These are phyloP conservation scores for Escallonia herrerae DNA, from an alignment of 129 eudicot species.

Conservation along the genomic window DNA sequence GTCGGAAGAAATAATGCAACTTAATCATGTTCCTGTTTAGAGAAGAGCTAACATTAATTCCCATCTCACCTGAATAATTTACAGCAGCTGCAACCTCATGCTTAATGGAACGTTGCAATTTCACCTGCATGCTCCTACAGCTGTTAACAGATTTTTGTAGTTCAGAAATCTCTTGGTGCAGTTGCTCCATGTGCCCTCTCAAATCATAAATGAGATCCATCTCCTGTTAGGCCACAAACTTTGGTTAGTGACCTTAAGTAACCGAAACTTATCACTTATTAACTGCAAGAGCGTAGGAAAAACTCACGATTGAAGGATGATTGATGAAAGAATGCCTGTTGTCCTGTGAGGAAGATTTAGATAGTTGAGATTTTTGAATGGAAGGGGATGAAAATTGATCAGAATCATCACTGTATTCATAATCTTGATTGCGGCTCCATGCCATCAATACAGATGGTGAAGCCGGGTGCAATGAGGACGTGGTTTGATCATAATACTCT, in stretches of 20 bases:
- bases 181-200: conserved; percentile 76
- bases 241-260: background rate
- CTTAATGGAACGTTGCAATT: conserved; percentile 52
- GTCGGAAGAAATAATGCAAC: background rate
- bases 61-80: conserved; percentile 26
- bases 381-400: conserved; percentile 38
- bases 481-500: conserved; percentile 29
- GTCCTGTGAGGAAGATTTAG: conserved; percentile 20
- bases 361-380: conserved; percentile 23
- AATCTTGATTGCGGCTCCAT: conserved; percentile 23
- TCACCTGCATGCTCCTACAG: conserved; percentile 61
- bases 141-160: conserved; percentile 55
- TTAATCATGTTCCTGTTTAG: too few species aligned
- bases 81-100: conserved; percentile 25
- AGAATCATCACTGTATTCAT: conserved; percentile 29
- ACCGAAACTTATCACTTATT: background rate
- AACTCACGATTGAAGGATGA: conserved; percentile 47
- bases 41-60: background rate
- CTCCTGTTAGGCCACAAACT: conserved; percentile 42
- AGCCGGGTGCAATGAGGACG: conserved; percentile 8
- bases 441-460: conserved; percentile 7
- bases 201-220: conserved; percentile 69
- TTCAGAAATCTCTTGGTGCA: conserved; percentile 64
- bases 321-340: conserved; percentile 20
- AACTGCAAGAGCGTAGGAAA: background rate